phyloP scores from a whole-genome alignment of 1,284 basidiomycete species.

The Sanghuangporus baumii region DNA sequence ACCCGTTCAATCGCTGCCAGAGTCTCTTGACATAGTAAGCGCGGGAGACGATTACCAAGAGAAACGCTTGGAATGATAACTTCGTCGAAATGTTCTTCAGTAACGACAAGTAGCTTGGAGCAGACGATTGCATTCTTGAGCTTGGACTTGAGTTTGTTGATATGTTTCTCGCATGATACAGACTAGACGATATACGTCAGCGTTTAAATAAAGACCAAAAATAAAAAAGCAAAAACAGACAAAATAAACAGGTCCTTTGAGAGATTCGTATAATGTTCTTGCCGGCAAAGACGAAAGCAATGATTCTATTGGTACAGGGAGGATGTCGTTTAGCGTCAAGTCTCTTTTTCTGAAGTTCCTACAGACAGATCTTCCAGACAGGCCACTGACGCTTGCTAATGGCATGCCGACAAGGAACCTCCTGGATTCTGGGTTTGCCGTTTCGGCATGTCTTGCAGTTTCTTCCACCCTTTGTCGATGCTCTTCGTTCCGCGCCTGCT shows the following conservation, averaged over 20 bases:
- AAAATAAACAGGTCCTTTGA: conserved; percentile 2
- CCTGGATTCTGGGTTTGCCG: not conserved
- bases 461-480: not conserved
- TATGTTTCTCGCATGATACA: not conserved
- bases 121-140: not conserved
- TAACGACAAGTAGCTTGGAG: not conserved
- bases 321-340: not conserved
- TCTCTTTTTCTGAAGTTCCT: conserved; percentile 3
- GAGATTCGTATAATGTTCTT: not conserved
- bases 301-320: not conserved
- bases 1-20: conserved; percentile 1
- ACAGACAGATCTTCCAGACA: not conserved
- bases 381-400: not conserved
- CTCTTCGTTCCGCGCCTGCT: not conserved
- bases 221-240: not conserved
- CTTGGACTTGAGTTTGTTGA: not conserved
- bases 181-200: not conserved
- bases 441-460: not conserved
- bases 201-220: not conserved
- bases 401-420: not conserved
- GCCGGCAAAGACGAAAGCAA: not conserved
- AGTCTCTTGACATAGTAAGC: not conserved
- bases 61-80: not conserved
- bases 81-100: not conserved
- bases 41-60: not conserved